These are phyloP conservation scores for Talaromyces nanjingensis DNA, from an alignment of 495 filamentous ascomycete genomes.

Conservation along the genomic window DNA sequence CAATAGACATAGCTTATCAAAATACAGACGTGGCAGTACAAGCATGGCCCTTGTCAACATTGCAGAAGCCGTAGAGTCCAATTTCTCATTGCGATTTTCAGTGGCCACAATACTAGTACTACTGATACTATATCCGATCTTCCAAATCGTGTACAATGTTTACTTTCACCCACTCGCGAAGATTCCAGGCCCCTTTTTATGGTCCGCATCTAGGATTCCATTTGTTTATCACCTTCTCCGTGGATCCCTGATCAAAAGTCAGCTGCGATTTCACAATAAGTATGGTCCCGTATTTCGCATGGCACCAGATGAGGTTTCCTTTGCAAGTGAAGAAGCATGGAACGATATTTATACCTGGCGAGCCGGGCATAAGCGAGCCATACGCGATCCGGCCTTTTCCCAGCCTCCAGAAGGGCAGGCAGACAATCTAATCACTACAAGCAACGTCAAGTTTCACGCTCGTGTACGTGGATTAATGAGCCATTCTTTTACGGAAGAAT, in stretches of 20 bases:
- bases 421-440: constrained; percentile 6
- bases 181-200: constrained; percentile 43
- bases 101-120: not conserved
- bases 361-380: not conserved
- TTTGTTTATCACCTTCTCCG: not conserved
- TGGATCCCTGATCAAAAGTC: not conserved
- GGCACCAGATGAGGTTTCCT: constrained; percentile 54
- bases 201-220: constrained; percentile 9
- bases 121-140: not conserved
- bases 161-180: constrained; percentile 31
- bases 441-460: constrained; percentile 19
- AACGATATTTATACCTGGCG: constrained; percentile 55
- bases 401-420: not conserved
- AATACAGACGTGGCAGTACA: not conserved
- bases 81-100: not conserved
- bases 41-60: not conserved
- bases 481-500: constrained; percentile 38
- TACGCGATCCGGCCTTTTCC: not conserved
- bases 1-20: not conserved
- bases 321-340: constrained; percentile 49
- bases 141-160: constrained; percentile 12
- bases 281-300: constrained; percentile 54
- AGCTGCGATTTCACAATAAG: constrained; percentile 33
- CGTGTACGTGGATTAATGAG: constrained; percentile 32
- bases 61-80: not conserved